These are phyloP conservation scores for Leishmania lainsoni DNA, from an alignment of 208 protist genomes.

Conservation along the genomic window DNA sequence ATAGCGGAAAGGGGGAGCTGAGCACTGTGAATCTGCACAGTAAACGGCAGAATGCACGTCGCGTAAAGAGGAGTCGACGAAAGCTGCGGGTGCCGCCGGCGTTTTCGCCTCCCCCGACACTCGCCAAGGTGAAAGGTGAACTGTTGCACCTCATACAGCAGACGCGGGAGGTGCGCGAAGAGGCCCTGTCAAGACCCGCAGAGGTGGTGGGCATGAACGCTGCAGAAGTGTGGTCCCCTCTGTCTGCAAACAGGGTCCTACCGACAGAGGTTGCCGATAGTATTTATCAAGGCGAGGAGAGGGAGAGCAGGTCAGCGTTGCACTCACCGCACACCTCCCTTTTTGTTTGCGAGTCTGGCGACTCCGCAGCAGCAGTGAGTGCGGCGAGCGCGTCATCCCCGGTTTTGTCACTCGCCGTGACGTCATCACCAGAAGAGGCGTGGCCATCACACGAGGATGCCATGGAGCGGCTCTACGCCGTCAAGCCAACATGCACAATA, in stretches of 20 bases:
- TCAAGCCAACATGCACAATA: constrained; percentile 62
- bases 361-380: background rate
- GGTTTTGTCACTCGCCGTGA: constrained; percentile 11
- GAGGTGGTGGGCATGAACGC: constrained; percentile 2
- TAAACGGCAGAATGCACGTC: constrained; percentile 20
- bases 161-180: constrained; percentile 21
- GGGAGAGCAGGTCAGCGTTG: background rate
- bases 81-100: constrained; percentile 15
- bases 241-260: constrained; percentile 10
- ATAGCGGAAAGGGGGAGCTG: constrained; percentile 44
- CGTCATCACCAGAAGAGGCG: constrained; percentile 19
- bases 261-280: constrained; percentile 14
- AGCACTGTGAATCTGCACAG: constrained; percentile 57
- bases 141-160: constrained; percentile 19
- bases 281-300: background rate
- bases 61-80: constrained; percentile 5
- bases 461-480: constrained; percentile 42
- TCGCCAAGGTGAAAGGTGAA: constrained; percentile 27
- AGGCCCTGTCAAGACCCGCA: constrained; percentile 7
- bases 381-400: constrained; percentile 27
- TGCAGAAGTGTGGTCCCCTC: constrained; percentile 1
- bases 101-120: constrained; percentile 1
- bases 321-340: background rate
- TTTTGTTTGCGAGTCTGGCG: background rate
- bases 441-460: constrained; percentile 38